These are phyloP conservation scores for Cladophialophora exuberans DNA, from an alignment of 2,329 filamentous ascomycete species.

Conservation along the genomic window DNA sequence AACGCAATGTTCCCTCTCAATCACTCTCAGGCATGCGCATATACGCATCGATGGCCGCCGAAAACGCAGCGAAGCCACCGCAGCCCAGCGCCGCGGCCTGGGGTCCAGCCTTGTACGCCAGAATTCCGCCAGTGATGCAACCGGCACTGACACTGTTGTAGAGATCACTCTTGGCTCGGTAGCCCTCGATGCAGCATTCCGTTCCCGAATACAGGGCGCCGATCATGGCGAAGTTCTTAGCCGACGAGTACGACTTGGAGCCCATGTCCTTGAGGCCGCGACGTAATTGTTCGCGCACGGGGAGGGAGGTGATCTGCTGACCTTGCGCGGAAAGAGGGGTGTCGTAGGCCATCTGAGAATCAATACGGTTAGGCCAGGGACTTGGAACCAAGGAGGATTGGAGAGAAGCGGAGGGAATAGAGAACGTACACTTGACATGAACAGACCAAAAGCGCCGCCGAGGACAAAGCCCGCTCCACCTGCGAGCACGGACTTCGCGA, in stretches of 20 bases:
- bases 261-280: constrained; percentile 96
- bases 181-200: constrained; percentile 92
- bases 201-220: constrained; percentile 89
- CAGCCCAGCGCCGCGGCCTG: constrained; percentile 87
- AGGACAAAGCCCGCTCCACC: constrained; percentile 94
- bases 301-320: constrained; percentile 65
- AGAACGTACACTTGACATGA: constrained; percentile 78
- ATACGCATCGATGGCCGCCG: constrained; percentile 86
- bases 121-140: constrained; percentile 85
- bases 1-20: constrained; percentile 36
- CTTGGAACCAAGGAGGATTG: background rate
- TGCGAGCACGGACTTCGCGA: constrained; percentile 83
- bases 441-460: constrained; percentile 91
- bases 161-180: constrained; percentile 89
- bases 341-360: constrained; percentile 89
- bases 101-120: constrained; percentile 85
- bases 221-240: constrained; percentile 93
- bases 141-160: constrained; percentile 85
- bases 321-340: constrained; percentile 72
- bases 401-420: background rate
- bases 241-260: constrained; percentile 74
- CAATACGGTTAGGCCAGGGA: background rate
- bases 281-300: constrained; percentile 80
- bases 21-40: constrained; percentile 73
- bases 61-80: constrained; percentile 91